These are phyloP conservation scores for Fagus sylvatica DNA, from an alignment of 306 rosid genomes.

Conservation along the genomic window DNA sequence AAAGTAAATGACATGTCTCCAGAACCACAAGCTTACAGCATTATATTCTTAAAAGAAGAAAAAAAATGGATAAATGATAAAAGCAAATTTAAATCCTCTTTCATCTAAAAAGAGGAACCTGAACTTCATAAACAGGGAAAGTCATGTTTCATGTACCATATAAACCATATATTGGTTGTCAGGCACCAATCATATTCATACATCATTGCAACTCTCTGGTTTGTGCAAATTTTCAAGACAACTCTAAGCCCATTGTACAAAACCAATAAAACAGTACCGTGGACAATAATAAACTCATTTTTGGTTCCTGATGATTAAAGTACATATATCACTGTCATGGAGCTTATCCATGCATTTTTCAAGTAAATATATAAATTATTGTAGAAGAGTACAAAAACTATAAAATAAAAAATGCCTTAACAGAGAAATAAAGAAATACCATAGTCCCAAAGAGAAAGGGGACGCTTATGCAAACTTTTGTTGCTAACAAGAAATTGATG, in stretches of 20 bases:
- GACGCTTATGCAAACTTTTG: constrained; percentile 28
- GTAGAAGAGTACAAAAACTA: not conserved
- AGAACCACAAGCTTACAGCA: not conserved
- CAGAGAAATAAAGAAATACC: constrained; percentile 45
- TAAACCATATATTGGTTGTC: too few relatives aligned
- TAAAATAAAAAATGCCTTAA: not conserved
- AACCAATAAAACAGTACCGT: too few relatives aligned
- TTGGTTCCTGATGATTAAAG: not conserved
- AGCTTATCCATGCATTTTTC: not conserved
- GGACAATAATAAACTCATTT: not conserved
- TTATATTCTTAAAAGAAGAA: not conserved
- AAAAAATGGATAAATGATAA: not conserved
- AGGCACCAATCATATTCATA: too few relatives aligned
- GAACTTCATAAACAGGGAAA: not conserved
- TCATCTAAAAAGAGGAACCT: not conserved
- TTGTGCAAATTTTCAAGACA: too few relatives aligned
- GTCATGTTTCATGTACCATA: too few relatives aligned
- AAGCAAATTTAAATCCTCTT: not conserved
- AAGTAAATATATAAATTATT: not conserved
- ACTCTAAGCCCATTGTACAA: too few relatives aligned
- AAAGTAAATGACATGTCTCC: constrained; percentile 4
- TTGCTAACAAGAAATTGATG: constrained; percentile 25
- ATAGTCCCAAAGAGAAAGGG: constrained; percentile 31
- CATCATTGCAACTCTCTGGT: too few relatives aligned
- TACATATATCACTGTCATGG: not conserved